Evolutionary conservation across 306 rosid species (phyloP).

Genomic region (Prunus padus): DNA sequence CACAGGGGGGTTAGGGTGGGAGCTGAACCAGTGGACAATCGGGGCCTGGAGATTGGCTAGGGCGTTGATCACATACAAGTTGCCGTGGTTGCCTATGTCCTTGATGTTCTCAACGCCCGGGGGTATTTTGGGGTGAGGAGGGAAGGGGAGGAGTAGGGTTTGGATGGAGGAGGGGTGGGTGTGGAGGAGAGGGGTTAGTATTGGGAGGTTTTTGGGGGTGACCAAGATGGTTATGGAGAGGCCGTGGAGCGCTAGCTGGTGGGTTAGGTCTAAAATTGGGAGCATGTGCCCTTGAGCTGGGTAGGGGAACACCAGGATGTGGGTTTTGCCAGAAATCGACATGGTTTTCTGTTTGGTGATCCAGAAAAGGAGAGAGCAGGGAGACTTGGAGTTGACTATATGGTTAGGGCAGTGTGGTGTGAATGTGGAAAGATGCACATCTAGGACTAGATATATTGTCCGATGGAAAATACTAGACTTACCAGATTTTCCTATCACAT

Average conservation of each 20-base stretch:
- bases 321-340: slow-evolving; percentile 2
- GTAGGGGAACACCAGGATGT: slow-evolving; percentile 60
- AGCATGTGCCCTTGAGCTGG: slow-evolving; percentile 82
- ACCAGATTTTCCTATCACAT: too few relatives aligned
- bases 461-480: too few relatives aligned
- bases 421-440: background rate
- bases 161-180: slow-evolving; percentile 44
- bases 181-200: slow-evolving; percentile 46
- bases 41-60: slow-evolving; percentile 36
- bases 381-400: too few relatives aligned
- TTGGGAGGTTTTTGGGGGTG: slow-evolving; percentile 63
- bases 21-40: slow-evolving; percentile 38
- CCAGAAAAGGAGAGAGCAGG: background rate
- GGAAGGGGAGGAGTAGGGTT: slow-evolving; percentile 57
- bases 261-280: slow-evolving; percentile 51
- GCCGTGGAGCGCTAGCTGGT: slow-evolving; percentile 41
- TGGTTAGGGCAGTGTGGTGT: background rate
- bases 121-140: slow-evolving; percentile 60
- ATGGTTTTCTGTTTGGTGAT: slow-evolving; percentile 3
- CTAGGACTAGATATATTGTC: too few relatives aligned
- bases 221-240: slow-evolving; percentile 46
- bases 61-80: slow-evolving; percentile 33
- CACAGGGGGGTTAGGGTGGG: slow-evolving; percentile 49
- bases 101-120: slow-evolving; percentile 44
- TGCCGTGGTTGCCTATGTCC: slow-evolving; percentile 57